phyloP scores from a whole-genome alignment of 129 eudicot genomes.

The Oenanthe sinensis region DNA sequence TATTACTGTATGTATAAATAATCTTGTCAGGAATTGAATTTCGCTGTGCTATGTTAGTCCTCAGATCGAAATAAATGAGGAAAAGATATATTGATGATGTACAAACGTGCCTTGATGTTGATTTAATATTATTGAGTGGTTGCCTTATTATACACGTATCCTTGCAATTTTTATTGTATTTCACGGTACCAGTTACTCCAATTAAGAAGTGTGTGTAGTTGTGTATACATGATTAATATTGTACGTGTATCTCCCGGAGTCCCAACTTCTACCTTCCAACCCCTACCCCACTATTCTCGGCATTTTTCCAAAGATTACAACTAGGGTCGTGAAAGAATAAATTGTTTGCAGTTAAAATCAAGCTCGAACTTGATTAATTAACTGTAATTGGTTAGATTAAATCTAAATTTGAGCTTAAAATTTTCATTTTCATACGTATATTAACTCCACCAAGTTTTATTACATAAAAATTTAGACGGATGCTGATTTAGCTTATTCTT shows the following conservation, averaged over 20 bases:
- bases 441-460: too few relatives aligned
- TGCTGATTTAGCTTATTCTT: too few relatives aligned
- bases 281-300: not conserved
- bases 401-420: too few relatives aligned
- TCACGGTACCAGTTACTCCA: too few relatives aligned
- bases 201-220: too few relatives aligned
- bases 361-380: too few relatives aligned
- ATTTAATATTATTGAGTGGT: not conserved
- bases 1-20: not conserved
- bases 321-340: too few relatives aligned
- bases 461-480: too few relatives aligned
- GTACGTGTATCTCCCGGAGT: not conserved
- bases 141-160: not conserved
- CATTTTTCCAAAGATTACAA: too few relatives aligned
- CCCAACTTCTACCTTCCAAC: not conserved
- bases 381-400: too few relatives aligned
- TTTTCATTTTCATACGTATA: too few relatives aligned
- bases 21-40: conserved; percentile 6
- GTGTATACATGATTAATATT: not conserved
- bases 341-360: too few relatives aligned
- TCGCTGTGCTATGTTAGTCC: not conserved
- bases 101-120: conserved; percentile 6
- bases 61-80: not conserved
- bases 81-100: not conserved
- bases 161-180: not conserved